Evolutionary conservation across 371 early-diverging fungal species (phyloP).

Genomic region (Mucor plumbeus): DNA sequence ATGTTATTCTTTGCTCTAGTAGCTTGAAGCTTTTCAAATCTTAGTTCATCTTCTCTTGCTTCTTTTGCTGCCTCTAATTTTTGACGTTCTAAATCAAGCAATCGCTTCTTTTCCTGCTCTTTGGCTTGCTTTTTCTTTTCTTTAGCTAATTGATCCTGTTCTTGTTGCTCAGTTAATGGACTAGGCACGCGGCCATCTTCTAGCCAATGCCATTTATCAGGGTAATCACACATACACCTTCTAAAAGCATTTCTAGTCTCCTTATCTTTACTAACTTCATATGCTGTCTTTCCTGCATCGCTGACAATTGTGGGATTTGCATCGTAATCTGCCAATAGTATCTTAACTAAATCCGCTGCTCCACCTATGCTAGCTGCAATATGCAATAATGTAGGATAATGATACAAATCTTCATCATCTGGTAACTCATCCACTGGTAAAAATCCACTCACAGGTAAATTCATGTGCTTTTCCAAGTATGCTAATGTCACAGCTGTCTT

Average conservation of each 20-base stretch:
- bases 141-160: slow-evolving; percentile 65
- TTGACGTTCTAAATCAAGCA: slow-evolving; percentile 34
- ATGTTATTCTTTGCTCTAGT: slow-evolving; percentile 31
- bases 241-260: slow-evolving; percentile 81
- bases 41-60: slow-evolving; percentile 47
- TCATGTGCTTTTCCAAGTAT: slow-evolving; percentile 45
- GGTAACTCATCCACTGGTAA: slow-evolving; percentile 56
- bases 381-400: slow-evolving; percentile 74
- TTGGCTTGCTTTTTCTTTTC: slow-evolving; percentile 68
- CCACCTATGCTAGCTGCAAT: slow-evolving; percentile 62
- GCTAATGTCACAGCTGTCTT: slow-evolving; percentile 53
- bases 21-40: slow-evolving; percentile 34
- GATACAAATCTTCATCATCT: slow-evolving; percentile 41
- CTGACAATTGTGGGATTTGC: slow-evolving; percentile 81
- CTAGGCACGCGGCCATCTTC: slow-evolving; percentile 73
- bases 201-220: slow-evolving; percentile 73
- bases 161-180: slow-evolving; percentile 78
- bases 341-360: slow-evolving; percentile 61
- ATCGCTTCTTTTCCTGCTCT: slow-evolving; percentile 53
- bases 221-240: slow-evolving; percentile 68
- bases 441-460: slow-evolving; percentile 25
- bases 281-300: slow-evolving; percentile 71
- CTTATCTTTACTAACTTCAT: slow-evolving; percentile 80
- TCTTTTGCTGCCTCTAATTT: slow-evolving; percentile 33
- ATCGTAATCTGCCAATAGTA: slow-evolving; percentile 67